Conservation (phyloP, 495 filamentous ascomycete genomes). For the Hypomontagnella monticulosa region DNA sequence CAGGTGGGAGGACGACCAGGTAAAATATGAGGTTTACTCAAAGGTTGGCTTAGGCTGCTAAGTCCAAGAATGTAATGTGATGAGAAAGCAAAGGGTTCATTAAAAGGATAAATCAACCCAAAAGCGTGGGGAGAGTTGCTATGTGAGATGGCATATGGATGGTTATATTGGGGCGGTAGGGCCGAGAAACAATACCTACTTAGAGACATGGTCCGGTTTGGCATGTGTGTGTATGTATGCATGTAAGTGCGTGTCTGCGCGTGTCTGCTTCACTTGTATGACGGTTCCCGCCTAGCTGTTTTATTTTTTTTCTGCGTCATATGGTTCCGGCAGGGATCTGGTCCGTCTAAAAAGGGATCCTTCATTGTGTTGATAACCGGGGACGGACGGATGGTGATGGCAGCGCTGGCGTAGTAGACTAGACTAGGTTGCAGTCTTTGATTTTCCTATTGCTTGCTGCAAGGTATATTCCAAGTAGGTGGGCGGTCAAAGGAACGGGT, state of each 20-base stretch:
- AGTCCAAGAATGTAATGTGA: conserved; percentile 41
- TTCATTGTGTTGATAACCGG: conserved; percentile 49
- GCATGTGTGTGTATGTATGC: conserved; percentile 47
- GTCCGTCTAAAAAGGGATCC: conserved; percentile 47
- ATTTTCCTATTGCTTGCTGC: conserved; percentile 44
- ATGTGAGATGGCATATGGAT: conserved; percentile 46
- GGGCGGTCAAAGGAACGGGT: conserved; percentile 48
- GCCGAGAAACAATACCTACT: conserved; percentile 49
- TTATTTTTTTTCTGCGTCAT: conserved; percentile 51
- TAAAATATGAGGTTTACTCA: conserved; percentile 41
- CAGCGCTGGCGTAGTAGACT: conserved; percentile 44
- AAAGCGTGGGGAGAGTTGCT: conserved; percentile 42
- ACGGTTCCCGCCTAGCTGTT: conserved; percentile 47
- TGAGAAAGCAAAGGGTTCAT: conserved; percentile 44
- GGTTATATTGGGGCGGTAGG: conserved; percentile 52
- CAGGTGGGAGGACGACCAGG: conserved; percentile 29
- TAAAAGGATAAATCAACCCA: conserved; percentile 48
- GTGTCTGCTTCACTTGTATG: conserved; percentile 50
- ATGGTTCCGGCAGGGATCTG: conserved; percentile 51
- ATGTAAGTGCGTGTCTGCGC: conserved; percentile 48
- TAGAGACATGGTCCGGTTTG: conserved; percentile 51
- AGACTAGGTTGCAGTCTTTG: conserved; percentile 46
- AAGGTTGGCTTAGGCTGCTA: conserved; percentile 39
- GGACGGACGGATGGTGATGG: conserved; percentile 48
- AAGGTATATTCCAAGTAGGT: conserved; percentile 44